Percentiles rank a stretch among this genome's conserved stretches.
Conservation (phyloP, 768 basidiomycete species). For the Mycena capillaripes region DNA sequence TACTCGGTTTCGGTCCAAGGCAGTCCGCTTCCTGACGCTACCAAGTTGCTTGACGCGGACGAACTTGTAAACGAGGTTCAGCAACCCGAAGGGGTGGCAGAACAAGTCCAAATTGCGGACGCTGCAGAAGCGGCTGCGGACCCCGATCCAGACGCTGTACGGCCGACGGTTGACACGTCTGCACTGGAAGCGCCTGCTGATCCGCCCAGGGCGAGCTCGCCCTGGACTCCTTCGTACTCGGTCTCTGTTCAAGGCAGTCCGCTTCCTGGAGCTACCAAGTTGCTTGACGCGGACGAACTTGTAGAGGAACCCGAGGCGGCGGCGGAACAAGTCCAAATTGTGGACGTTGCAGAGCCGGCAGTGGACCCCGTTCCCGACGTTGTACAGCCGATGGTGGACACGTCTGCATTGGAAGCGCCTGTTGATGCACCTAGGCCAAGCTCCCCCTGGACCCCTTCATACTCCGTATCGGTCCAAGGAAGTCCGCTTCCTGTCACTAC, state of each 20-base stretch:
- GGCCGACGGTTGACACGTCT: slow-evolving; percentile 39
- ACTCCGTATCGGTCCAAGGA: slow-evolving; percentile 57
- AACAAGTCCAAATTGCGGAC: no score
- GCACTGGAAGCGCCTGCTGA: slow-evolving; percentile 32
- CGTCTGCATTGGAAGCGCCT: background rate
- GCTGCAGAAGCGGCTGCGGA: no score
- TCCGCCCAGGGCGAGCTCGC: slow-evolving; percentile 34
- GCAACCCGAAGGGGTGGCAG: no score
- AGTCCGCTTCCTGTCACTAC: slow-evolving; percentile 40
- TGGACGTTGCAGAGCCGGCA: no score
- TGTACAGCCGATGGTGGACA: background rate
- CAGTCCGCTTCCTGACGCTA: slow-evolving; percentile 40
- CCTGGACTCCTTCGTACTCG: slow-evolving; percentile 59
- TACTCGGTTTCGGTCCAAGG: slow-evolving; percentile 60
- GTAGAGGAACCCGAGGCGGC: no score
- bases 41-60: slow-evolving; percentile 13
- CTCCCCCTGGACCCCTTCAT: slow-evolving; percentile 55
- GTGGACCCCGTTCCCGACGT: background rate
- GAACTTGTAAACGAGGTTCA: background rate
- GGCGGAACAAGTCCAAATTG: no score
- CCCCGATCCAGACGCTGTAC: no score
- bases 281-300: no score
- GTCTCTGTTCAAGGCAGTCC: slow-evolving; percentile 57
- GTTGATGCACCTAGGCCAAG: slow-evolving; percentile 3
- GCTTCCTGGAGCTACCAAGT: slow-evolving; percentile 28